Evolutionary conservation across 352 stramenopile species (phyloP), one percentile per base, ranked within the genome.

Genomic region (Bremia lactucae): DNA sequence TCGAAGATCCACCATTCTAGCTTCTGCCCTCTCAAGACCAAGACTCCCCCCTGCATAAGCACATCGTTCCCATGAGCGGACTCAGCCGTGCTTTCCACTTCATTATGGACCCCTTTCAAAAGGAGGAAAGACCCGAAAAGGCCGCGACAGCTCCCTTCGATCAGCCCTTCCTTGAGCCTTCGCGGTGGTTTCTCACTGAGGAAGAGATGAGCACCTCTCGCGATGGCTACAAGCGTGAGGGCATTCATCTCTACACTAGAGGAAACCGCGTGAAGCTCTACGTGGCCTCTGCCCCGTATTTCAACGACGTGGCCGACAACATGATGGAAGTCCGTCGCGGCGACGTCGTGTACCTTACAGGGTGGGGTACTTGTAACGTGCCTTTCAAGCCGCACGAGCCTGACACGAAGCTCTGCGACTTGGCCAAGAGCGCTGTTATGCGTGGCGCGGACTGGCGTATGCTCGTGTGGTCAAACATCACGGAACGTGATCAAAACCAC

Each of bases 401-500:
- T 2, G 42, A 58, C 33, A 68, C 68, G 1, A 63, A 60, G 21
- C 58, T 83, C 20, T 44, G 28, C 14, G 55, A 69, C 13, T 24
- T 83, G 4, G 43, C 69, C 1, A 55, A 64, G 4, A 43, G 46
- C 9, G 56, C 65, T n/a, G 53, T 76, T 6, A 46, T 60, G 33
- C 59, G 62, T 9, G 56, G 64, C 3, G 52, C 42, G 4, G 52
- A 48, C n/a, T 51, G 48, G 57, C 42, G 34, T 24, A 62, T 73
- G 41, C 63, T 87, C 24, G 57, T 74, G 6, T 87, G 70, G 75
- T 65, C 58, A 25, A 90, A 86, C 31, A 34, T 81, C 14, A 62
- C 74, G 6, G 68, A 86, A 16, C 55, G 58, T 0, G 49, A 59
- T 0, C 62, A 79, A 38, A 87, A 83, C 36, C 43, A 80, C 31